Base-by-base conservation (phyloP, 2,329 filamentous ascomycete species). In the Knufia fluminis region DNA sequence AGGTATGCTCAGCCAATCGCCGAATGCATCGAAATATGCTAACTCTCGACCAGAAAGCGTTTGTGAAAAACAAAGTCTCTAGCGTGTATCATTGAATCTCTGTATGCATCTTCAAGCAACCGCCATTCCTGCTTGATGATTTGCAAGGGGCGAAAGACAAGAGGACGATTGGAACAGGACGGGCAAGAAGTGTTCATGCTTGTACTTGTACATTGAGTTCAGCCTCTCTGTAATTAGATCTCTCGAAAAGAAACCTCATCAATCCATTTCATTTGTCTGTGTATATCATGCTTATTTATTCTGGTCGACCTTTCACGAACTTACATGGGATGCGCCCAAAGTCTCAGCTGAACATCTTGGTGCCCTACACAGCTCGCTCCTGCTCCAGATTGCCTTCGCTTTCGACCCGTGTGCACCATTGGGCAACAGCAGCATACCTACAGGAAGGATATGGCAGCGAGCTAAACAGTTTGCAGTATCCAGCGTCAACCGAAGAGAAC, bases 1-100 rank as follows among this genome's bases (percentile, higher is more conserved):
- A 67, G 61, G 58, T 60, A 57, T 35, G 57, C 6, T 38, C 35
- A 16, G 7, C n/a, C 14, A 38, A n/a, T 16, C 6, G 7, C 35
- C 19, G 4, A 6, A 7, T 16, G 14, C 14, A n/a, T 6, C 14
- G n/a, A 16, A n/a, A 6, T 7, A n/a, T n/a, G 20, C 16, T n/a
- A 28, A 17, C 17, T 19, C 4, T n/a, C 7, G 9, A 48, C 32
- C 7, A 39, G 20, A 48, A 40, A 16, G 23, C 16, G 26, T 12
- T 28, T 31, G 45, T 48, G 43, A 48, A 39, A 19, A 48, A 20
- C 24, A 14, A 28, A 16, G 26, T 43, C 40, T 26, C 20, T 31
- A 40, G 45, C 45, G 45, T 48, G 45, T 48, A 48, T 22, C 45
- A 48, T 39, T 48, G 45, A 48, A 48, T 31, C 23, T 23, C 45